Conservation (phyloP, 345 rosid species). For the Citrus cavaleriei region DNA sequence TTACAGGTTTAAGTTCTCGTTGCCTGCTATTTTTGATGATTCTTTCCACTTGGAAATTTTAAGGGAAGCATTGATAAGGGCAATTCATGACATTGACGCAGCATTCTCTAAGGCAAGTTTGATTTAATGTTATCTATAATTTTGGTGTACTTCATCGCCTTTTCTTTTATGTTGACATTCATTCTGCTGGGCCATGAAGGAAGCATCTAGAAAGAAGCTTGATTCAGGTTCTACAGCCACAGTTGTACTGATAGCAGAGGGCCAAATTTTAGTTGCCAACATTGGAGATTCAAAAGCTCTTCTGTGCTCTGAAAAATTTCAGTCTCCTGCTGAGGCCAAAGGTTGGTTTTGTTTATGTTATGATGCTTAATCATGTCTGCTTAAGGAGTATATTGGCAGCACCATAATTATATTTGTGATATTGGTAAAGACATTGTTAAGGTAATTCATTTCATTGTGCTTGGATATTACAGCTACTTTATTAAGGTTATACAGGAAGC, state of each 20-base stretch:
- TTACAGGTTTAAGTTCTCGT: slow-evolving; percentile 56
- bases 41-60: slow-evolving; percentile 75
- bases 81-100: slow-evolving; percentile 82
- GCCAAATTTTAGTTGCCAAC: slow-evolving; percentile 76
- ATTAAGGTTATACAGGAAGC: slow-evolving; percentile 65
- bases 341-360: slow-evolving; percentile 31
- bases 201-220: slow-evolving; percentile 60
- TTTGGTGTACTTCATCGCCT: not conserved
- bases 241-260: slow-evolving; percentile 70
- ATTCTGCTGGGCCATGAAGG: slow-evolving; percentile 37
- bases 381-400: not conserved
- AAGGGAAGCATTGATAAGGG: slow-evolving; percentile 83
- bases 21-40: slow-evolving; percentile 45
- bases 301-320: slow-evolving; percentile 80
- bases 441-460: slow-evolving; percentile 5
- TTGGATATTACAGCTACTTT: slow-evolving; percentile 60
- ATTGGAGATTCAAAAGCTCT: slow-evolving; percentile 94
- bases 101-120: slow-evolving; percentile 69
- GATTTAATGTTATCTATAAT: not conserved
- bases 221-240: slow-evolving; percentile 86
- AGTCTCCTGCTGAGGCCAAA: slow-evolving; percentile 76
- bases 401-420: not conserved
- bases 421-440: not conserved
- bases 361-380: slow-evolving; percentile 1
- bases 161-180: slow-evolving; percentile 11